phyloP scores from a whole-genome alignment of 257 asterid genomes.

The Nicotiana paniculata region DNA sequence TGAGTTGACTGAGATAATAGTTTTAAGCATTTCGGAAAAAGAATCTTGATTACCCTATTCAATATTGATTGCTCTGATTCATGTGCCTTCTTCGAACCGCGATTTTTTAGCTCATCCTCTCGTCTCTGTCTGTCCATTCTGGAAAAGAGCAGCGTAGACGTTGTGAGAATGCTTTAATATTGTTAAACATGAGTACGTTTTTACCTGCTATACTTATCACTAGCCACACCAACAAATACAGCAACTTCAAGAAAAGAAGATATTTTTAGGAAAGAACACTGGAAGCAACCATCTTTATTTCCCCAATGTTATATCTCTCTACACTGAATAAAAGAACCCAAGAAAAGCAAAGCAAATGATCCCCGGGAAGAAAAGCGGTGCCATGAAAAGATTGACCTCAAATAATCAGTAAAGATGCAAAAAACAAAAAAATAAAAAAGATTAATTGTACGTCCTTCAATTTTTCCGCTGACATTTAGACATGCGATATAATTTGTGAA shows the following conservation, averaged over 20 bases:
- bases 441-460: not conserved
- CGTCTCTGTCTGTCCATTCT: slow-evolving; percentile 98
- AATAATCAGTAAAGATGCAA: not conserved
- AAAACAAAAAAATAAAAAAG: not conserved
- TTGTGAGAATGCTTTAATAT: not conserved
- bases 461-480: not conserved
- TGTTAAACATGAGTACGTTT: not conserved
- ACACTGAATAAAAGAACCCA: not conserved
- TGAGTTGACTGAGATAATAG: not conserved
- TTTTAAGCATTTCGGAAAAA: not conserved
- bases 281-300: not conserved
- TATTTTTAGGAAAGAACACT: not conserved
- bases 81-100: slow-evolving; percentile 68
- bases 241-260: not conserved
- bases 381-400: not conserved
- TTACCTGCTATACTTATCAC: not conserved
- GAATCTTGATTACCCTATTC: slow-evolving; percentile 49
- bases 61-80: slow-evolving; percentile 79
- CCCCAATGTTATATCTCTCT: not conserved
- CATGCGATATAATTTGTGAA: not conserved
- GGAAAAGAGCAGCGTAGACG: slow-evolving; percentile 11
- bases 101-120: slow-evolving; percentile 83
- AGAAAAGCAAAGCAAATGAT: not conserved
- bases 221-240: not conserved
- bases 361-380: not conserved